Evolutionary conservation across 805 yeast genomes (phyloP), one percentile per base, ranked within the genome.

Genomic region (Ogataea haglerorum): DNA sequence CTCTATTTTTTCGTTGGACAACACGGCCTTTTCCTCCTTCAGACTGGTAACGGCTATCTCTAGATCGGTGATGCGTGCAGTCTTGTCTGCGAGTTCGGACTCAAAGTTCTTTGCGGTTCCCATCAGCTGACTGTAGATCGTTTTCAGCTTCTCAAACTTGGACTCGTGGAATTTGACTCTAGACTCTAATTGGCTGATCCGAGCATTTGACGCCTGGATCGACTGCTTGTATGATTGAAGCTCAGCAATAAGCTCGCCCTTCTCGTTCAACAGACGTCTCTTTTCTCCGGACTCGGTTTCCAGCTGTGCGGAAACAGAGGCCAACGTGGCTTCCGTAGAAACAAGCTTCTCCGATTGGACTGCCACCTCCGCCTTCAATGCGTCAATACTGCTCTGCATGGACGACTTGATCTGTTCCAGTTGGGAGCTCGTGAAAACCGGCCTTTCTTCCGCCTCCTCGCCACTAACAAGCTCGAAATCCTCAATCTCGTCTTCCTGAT

Each of bases 1-100:
- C 48, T 48, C 48, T 48, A 60, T 25, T 38, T 56, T 46, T 46
- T 56, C 35, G 58, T 45, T 14, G 43, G 38, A 19, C 9, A 53
- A 35, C 6, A 36, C 19, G 10, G 34, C 24, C 21, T 46, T 48
- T 49, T 58, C 43, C 41, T 56, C 56, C 15, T 56, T 57, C 41
- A 62, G 40, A 9, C 48, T 27, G 30, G 53, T 57, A 8, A 56
- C 37, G 19, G 55, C 54, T 29, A 26, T 10, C 9, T 30, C 47
- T 36, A 48, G 33, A n/a, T 50, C 34, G 23, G 46, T 32, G 38
- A 42, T 31, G 15, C 41, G 17, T 14, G 26, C 12, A 21, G 18
- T 16, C 44, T 54, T 43, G 10, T 27, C 34, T 10, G 38, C 28
- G 17, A 47, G 31, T 2, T 47, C 48, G 12, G 34, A 30, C 38